Conservation (phyloP, 768 basidiomycete genomes). For the Guyanaporus albipodus region DNA sequence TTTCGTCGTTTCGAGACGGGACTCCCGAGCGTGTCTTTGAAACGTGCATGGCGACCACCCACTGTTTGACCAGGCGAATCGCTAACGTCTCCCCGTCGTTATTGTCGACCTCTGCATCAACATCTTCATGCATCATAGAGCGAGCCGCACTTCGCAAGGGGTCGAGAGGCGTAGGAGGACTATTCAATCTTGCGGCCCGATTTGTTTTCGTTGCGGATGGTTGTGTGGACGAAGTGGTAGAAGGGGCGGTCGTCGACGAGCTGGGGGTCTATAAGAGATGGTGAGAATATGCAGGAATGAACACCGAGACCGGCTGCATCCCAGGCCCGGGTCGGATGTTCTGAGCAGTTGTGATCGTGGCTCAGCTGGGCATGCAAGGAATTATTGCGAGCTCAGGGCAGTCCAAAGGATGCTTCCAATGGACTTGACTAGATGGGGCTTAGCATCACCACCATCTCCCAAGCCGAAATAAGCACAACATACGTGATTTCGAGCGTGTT, state of each 20-base stretch:
- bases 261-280: conserved; percentile 30
- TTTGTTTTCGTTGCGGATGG: conserved; percentile 18
- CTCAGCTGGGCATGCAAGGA: too few species aligned
- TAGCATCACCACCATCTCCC: too few species aligned
- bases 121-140: conserved; percentile 46
- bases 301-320: conserved; percentile 29
- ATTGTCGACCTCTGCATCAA: conserved; percentile 29
- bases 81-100: conserved; percentile 25
- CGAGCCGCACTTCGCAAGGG: conserved; percentile 61
- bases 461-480: too few species aligned
- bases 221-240: conserved; percentile 19
- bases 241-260: conserved; percentile 30
- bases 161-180: conserved; percentile 48
- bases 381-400: too few species aligned
- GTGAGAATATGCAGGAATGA: conserved; percentile 27
- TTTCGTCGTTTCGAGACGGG: conserved; percentile 41
- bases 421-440: too few species aligned
- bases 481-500: too few species aligned
- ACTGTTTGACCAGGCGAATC: conserved; percentile 19
- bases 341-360: too few species aligned
- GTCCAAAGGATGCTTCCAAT: too few species aligned
- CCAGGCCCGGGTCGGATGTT: conserved; percentile 23
- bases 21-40: conserved; percentile 27
- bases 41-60: conserved; percentile 28
- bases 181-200: conserved; percentile 16